These are phyloP conservation scores for Fusarium globosum DNA, from an alignment of 2,329 filamentous ascomycete species.

Conservation along the genomic window DNA sequence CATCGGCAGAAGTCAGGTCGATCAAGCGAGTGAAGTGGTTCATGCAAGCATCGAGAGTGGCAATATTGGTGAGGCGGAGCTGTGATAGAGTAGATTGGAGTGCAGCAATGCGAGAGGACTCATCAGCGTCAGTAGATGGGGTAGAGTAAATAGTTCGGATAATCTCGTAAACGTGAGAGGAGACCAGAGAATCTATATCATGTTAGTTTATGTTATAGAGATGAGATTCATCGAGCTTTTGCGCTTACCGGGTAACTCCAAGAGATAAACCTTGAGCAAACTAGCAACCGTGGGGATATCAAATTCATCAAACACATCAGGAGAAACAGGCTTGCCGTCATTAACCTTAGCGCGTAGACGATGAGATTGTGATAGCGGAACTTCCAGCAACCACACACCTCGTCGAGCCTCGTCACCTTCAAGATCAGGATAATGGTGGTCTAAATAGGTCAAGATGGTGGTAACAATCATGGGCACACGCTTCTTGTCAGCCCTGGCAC, in stretches of 20 bases:
- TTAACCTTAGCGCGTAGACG: conserved; percentile 86
- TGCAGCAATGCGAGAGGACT: conserved; percentile 85
- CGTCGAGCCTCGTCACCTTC: conserved; percentile 95
- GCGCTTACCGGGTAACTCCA: conserved; percentile 87
- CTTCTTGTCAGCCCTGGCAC: conserved; percentile 93
- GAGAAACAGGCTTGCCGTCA: conserved; percentile 81
- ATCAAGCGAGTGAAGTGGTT: conserved; percentile 98
- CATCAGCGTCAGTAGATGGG: conserved; percentile 78
- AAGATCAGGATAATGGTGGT: conserved; percentile 96
- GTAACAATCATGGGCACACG: conserved; percentile 93
- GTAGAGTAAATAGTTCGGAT: conserved; percentile 96
- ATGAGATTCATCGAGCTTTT: neutral
- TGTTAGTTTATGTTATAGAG: conserved; percentile 39
- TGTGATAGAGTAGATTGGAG: conserved; percentile 96
- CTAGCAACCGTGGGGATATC: conserved; percentile 95
- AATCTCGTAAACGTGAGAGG: conserved; percentile 98
- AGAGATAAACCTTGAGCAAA: conserved; percentile 90
- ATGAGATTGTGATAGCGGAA: conserved; percentile 86
- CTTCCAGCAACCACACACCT: conserved; percentile 93
- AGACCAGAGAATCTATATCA: conserved; percentile 88
- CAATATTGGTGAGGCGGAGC: conserved; percentile 95
- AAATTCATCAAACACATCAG: conserved; percentile 84
- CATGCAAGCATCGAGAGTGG: conserved; percentile 97
- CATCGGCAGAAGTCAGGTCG: conserved; percentile 95
- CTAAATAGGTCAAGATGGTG: conserved; percentile 91